These are phyloP conservation scores for Trichoderma oligosporum DNA, from an alignment of 2,329 filamentous ascomycete genomes.

Conservation along the genomic window DNA sequence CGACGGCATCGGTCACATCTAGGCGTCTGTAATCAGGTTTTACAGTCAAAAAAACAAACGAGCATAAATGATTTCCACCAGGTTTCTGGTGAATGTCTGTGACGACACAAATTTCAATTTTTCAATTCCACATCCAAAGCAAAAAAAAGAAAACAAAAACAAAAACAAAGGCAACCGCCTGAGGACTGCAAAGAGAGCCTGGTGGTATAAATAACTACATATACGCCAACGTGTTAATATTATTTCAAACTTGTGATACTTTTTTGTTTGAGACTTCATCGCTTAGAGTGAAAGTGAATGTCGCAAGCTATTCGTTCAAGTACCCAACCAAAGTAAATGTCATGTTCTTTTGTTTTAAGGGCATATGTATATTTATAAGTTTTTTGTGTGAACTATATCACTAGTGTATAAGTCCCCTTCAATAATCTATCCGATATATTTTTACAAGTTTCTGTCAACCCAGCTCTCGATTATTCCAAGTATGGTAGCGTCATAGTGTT, in stretches of 20 bases:
- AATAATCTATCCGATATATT: not conserved
- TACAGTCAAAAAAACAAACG: slow-evolving; percentile 54
- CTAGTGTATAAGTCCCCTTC: not conserved
- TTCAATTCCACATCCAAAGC: not conserved
- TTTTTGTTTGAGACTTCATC: no score
- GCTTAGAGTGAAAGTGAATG: not conserved
- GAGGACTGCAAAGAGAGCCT: not conserved
- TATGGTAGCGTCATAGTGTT: slow-evolving; percentile 79
- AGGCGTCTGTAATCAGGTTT: slow-evolving; percentile 65
- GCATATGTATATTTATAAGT: slow-evolving; percentile 1
- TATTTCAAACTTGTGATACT: not conserved
- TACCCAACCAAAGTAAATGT: not conserved
- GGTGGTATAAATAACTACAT: not conserved
- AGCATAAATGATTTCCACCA: slow-evolving; percentile 37
- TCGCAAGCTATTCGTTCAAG: not conserved
- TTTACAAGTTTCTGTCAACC: slow-evolving; percentile 56
- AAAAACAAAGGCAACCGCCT: not conserved
- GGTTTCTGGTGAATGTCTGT: slow-evolving; percentile 31
- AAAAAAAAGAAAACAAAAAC: not conserved
- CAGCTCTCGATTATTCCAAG: slow-evolving; percentile 83
- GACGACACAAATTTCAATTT: slow-evolving; percentile 24
- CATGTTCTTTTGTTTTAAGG: not conserved
- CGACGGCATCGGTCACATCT: slow-evolving; percentile 62
- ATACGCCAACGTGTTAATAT: not conserved
- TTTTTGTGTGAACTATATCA: not conserved